These are phyloP conservation scores for Lavandula angustifolia DNA, from an alignment of 257 asterid species.

Conservation along the genomic window DNA sequence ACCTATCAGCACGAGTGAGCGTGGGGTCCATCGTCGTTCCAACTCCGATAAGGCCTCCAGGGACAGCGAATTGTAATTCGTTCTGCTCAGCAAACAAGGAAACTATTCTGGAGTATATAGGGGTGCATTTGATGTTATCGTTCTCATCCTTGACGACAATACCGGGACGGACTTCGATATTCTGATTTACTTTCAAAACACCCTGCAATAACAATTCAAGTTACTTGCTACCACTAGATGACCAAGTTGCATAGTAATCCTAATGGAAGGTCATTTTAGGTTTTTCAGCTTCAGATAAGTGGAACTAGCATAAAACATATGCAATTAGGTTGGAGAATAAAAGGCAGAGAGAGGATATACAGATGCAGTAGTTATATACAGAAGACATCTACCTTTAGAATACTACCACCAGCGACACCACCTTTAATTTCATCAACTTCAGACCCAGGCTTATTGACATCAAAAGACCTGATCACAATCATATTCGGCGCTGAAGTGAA, in stretches of 20 bases:
- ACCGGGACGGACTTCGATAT: conserved; percentile 95
- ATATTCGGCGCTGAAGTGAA: conserved; percentile 90
- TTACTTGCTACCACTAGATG: not conserved
- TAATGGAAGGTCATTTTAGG: conserved; percentile 1
- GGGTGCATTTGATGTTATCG: conserved; percentile 86
- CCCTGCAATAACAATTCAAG: conserved; percentile 45
- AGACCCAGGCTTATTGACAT: conserved; percentile 95
- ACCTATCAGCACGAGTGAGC: conserved; percentile 94
- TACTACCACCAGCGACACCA: conserved; percentile 99
- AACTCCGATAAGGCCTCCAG: conserved; percentile 91
- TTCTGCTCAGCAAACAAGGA: conserved; percentile 91
- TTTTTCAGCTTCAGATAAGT: conserved; percentile 2
- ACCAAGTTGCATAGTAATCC: conserved; percentile 6
- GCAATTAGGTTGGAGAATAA: not conserved
- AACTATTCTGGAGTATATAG: conserved; percentile 91
- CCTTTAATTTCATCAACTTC: conserved; percentile 97
- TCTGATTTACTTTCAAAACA: conserved; percentile 84
- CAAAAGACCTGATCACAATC: conserved; percentile 97
- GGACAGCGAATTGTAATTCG: conserved; percentile 92
- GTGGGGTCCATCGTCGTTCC: conserved; percentile 56
- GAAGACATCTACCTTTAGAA: conserved; percentile 63
- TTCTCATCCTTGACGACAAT: conserved; percentile 88
- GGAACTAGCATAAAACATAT: no score
- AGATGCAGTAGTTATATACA: not conserved
- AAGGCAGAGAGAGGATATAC: not conserved